Evolutionary conservation across 208 protist genomes (phyloP).

Genomic region (Porcisia deanei): DNA sequence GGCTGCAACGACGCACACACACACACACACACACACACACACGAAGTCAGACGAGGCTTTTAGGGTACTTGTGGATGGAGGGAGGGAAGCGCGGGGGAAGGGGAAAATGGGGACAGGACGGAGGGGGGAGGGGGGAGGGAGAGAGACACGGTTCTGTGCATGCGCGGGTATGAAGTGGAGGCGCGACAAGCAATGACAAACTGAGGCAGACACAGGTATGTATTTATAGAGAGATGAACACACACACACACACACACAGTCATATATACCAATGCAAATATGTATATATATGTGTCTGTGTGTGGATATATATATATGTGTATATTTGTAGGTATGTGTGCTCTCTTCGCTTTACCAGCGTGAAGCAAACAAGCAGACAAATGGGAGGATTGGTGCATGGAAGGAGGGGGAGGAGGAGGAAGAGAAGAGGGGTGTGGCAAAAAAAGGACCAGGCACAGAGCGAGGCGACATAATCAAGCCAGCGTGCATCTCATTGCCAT

Average conservation of each 20-base stretch:
- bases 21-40: constrained; percentile 13
- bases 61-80: background rate
- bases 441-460: background rate
- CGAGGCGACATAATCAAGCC: background rate
- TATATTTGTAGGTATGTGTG: background rate
- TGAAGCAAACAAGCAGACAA: background rate
- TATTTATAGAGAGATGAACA: background rate
- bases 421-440: too few relatives aligned
- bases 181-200: too few relatives aligned
- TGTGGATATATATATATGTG: background rate
- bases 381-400: background rate
- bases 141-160: too few relatives aligned
- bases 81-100: constrained; percentile 1
- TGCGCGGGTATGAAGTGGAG: too few relatives aligned
- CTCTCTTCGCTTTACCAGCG: too few relatives aligned
- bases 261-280: background rate
- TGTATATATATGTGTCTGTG: background rate
- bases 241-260: background rate
- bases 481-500: too few relatives aligned
- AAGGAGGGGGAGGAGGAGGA: background rate
- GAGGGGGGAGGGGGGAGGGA: too few relatives aligned
- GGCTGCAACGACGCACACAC: constrained; percentile 1
- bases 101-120: too few relatives aligned
- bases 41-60: background rate
- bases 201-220: too few relatives aligned